A percentile compares a stretch with the other conserved stretches of the same genome.
phyloP scores from a whole-genome alignment of 495 filamentous ascomycete species.

The Aspergillus conjunctus region DNA sequence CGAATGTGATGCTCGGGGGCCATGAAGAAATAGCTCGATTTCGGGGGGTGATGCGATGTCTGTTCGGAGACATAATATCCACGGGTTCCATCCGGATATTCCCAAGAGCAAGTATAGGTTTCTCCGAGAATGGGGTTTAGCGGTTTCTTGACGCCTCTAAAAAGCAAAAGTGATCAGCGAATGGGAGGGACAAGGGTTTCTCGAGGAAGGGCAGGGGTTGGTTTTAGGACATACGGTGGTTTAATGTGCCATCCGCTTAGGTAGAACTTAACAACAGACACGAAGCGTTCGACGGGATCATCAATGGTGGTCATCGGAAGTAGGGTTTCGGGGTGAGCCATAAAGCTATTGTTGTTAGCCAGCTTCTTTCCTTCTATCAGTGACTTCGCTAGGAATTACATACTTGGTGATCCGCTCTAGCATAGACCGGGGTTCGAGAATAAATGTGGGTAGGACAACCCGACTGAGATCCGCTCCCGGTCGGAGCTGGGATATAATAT shows the following conservation, averaged over 20 bases:
- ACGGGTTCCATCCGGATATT: constrained; percentile 80
- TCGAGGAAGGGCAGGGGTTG: constrained; percentile 5
- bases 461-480: constrained; percentile 94
- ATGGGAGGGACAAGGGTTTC: not conserved
- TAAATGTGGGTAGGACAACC: constrained; percentile 95
- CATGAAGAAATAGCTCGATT: constrained; percentile 99
- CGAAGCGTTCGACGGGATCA: constrained; percentile 87
- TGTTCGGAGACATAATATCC: constrained; percentile 98
- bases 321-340: constrained; percentile 97
- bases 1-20: constrained; percentile 91
- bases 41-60: constrained; percentile 94
- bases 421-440: constrained; percentile 96
- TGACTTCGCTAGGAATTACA: constrained; percentile 17
- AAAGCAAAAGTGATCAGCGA: constrained; percentile 26
- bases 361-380: not conserved
- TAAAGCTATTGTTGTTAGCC: constrained; percentile 69
- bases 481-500: constrained; percentile 95
- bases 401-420: constrained; percentile 98
- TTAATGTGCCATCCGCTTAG: constrained; percentile 99
- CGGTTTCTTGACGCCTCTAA: constrained; percentile 95
- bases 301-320: constrained; percentile 84
- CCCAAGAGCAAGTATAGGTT: constrained; percentile 94
- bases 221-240: constrained; percentile 70
- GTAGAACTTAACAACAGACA: constrained; percentile 96
- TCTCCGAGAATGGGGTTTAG: constrained; percentile 97